Percentiles rank a stretch among this genome's conserved stretches.
phyloP scores from a whole-genome alignment of 257 asterid genomes.

The Plectranthus barbatus region DNA sequence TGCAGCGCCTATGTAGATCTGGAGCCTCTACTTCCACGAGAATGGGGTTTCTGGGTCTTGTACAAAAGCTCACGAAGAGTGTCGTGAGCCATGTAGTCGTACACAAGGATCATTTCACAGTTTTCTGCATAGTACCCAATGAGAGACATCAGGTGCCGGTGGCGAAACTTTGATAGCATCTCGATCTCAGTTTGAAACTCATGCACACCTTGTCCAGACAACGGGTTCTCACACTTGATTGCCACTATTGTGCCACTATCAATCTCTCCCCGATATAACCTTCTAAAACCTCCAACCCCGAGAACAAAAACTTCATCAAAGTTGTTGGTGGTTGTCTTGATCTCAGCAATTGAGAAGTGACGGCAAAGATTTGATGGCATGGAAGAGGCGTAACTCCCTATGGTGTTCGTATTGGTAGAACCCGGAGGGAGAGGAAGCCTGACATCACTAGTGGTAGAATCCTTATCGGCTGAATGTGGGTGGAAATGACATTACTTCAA shows the following conservation, averaged over 20 bases:
- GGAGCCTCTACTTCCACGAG: slow-evolving; percentile 91
- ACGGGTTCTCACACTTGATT: slow-evolving; percentile 93
- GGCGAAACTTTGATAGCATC: too few species aligned
- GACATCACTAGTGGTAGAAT: slow-evolving; percentile 60
- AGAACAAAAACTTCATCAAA: slow-evolving; percentile 72
- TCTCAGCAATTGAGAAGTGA: slow-evolving; percentile 81
- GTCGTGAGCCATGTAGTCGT: too few species aligned
- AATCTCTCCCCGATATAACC: slow-evolving; percentile 73
- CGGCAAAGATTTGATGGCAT: slow-evolving; percentile 84
- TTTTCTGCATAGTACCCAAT: slow-evolving; percentile 88
- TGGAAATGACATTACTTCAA: slow-evolving; percentile 75
- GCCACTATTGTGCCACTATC: slow-evolving; percentile 88
- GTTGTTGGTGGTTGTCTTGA: slow-evolving; percentile 73
- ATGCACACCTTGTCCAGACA: slow-evolving; percentile 76
- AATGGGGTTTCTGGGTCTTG: slow-evolving; percentile 79
- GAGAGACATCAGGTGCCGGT: slow-evolving; percentile 80
- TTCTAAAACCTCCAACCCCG: slow-evolving; percentile 90
- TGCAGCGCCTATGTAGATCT: slow-evolving; percentile 82
- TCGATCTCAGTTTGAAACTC: too few species aligned
- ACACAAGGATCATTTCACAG: slow-evolving; percentile 88
- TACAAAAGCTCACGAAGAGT: slow-evolving; percentile 83
- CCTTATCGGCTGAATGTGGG: slow-evolving; percentile 91
- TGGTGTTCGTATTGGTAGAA: slow-evolving; percentile 70
- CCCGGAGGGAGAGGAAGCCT: slow-evolving; percentile 87
- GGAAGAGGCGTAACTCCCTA: slow-evolving; percentile 76